Evolutionary conservation across 2,329 filamentous ascomycete species (phyloP), one percentile per base, ranked within the genome.

Genomic region (Thermomyces lanuginosus): DNA sequence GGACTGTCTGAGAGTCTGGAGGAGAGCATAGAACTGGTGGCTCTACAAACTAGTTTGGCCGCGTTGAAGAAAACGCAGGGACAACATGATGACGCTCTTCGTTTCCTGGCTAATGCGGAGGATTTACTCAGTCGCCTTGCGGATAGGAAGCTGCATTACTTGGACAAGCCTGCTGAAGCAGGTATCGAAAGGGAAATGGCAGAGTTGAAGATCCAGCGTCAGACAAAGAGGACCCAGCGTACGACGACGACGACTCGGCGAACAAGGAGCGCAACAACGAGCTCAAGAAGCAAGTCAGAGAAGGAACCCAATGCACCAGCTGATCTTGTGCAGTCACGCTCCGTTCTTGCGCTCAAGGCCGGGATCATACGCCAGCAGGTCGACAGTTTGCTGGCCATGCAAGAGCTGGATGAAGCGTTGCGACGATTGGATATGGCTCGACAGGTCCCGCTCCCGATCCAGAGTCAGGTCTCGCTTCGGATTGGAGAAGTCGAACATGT

Each of bases 401-500:
- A 53, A n/a, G 51, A 60, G 21, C 78, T 71, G 57, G 50, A 63
- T 1, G 59, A 66, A 5, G 76, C 75, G 0, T 53, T 70, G 8
- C 48, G 52, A 2, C 53, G 68, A 10, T 56, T 83, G 3, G 34
- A 42, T 10, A 42, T 48, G 26, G 50, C 51, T 4, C 41, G 46
- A 22, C 37, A 46, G 22, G 45, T 45, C 27, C 38, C 49, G 1
- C 39, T 40, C 11, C 49, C 45, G 4, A 36, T 70, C 7, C 69
- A 69, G 31, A 79, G 77, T 11, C 71, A 71, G 28, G 70, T 76
- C 23, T 65, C 78, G 3, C 29, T 52, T 7, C 40, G 48, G 15
- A 48, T 57, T 17, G 44, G 44, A 4, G 49, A 48, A 32, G 52
- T 47, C 18, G 48, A 54, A 25, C 42, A 51, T 32, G 36, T 51